These are phyloP conservation scores for Cichorium intybus DNA, from an alignment of 140 eudicot species.

Conservation along the genomic window DNA sequence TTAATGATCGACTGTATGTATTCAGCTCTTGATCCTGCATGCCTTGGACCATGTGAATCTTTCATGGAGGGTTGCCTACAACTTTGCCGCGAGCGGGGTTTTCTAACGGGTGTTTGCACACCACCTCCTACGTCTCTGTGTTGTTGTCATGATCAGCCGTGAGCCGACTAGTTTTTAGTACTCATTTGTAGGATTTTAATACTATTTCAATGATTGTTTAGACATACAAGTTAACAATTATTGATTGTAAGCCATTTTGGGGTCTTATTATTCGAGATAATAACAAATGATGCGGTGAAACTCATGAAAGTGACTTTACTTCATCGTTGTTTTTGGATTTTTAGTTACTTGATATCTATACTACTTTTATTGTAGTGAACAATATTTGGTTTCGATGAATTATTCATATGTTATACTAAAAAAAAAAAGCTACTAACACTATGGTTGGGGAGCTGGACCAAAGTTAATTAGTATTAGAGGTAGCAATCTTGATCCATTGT, in stretches of 20 bases:
- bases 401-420: no score
- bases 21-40: background rate
- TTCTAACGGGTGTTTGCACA: background rate
- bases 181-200: background rate
- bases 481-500: no score
- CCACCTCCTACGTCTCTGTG: background rate
- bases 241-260: background rate
- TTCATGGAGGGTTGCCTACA: background rate
- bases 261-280: background rate
- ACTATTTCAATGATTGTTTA: background rate
- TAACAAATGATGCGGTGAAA: background rate
- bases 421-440: no score
- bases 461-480: no score
- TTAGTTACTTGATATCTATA: no score
- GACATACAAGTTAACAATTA: background rate
- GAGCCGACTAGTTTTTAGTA: background rate
- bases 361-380: no score
- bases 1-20: background rate
- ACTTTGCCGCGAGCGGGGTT: background rate
- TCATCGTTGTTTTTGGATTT: no score
- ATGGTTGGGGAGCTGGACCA: no score
- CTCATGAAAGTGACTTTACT: no score
- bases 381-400: no score
- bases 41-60: background rate
- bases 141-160: background rate